phyloP scores from a whole-genome alignment of 2,329 filamentous ascomycete species.

The Mycosphaerella sp. region DNA sequence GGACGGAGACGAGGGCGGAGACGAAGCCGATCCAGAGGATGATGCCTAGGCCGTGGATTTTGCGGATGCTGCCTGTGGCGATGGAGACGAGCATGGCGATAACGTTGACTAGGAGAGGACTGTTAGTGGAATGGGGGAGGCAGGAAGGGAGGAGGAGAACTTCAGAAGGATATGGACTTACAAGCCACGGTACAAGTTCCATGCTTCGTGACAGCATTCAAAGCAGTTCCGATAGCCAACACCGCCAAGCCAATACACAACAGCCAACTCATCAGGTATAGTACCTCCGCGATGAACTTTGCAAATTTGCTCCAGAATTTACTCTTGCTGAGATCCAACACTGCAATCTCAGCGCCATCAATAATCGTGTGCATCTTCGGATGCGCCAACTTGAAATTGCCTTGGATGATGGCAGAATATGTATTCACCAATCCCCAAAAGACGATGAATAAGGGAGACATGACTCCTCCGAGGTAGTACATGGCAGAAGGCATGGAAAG shows the following conservation, averaged over 20 bases:
- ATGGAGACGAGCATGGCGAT: constrained; percentile 2
- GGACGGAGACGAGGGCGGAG: constrained; percentile 48
- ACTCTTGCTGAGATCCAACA: constrained; percentile 3
- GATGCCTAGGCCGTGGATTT: constrained; percentile 14
- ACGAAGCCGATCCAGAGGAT: constrained; percentile 41
- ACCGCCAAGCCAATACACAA: constrained; percentile 13
- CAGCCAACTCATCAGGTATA: constrained; percentile 13
- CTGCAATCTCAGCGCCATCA: constrained; percentile 16
- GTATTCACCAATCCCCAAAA: constrained; percentile 19
- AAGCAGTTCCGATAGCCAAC: constrained; percentile 8
- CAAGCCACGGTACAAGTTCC: constrained; percentile 13
- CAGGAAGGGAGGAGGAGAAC: background rate
- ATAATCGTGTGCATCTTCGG: constrained; percentile 19
- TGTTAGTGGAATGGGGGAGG: background rate
- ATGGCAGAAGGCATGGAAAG: constrained; percentile 19
- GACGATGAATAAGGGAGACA: constrained; percentile 16
- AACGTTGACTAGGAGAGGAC: background rate
- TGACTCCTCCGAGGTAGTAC: constrained; percentile 17
- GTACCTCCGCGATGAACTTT: constrained; percentile 5
- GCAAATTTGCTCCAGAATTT: constrained; percentile 2
- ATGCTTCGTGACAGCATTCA: constrained; percentile 16
- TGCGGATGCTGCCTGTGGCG: constrained; percentile 10
- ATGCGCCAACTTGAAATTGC: constrained; percentile 19
- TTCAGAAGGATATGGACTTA: background rate
- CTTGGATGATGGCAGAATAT: constrained; percentile 16